Evolutionary conservation across 352 stramenopile genomes (phyloP).

Genomic region (Phytophthora pini): DNA sequence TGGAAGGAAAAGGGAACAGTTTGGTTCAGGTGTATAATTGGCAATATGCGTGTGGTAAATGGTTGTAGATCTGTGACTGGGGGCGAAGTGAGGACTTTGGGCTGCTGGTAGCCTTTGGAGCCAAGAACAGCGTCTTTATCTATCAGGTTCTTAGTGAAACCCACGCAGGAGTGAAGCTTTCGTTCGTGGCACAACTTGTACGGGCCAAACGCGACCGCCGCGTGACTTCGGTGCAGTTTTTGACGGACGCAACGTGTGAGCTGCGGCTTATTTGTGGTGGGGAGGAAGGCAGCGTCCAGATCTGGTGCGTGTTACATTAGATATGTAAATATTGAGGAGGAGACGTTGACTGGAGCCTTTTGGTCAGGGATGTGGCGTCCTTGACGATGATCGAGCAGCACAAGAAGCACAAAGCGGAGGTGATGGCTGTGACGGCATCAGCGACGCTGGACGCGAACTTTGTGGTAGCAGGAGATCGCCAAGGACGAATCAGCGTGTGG

Average conservation of each 20-base stretch:
- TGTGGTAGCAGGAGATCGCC: constrained; percentile 67
- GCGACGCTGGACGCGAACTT: constrained; percentile 41
- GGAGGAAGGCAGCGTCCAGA: constrained; percentile 76
- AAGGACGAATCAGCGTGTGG: constrained; percentile 67
- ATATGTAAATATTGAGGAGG: neutral
- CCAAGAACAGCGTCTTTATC: constrained; percentile 66
- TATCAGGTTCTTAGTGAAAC: constrained; percentile 51
- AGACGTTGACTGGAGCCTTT: neutral
- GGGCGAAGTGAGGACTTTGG: constrained; percentile 41
- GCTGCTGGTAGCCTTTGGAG: constrained; percentile 61
- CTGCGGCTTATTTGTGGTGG: constrained; percentile 60
- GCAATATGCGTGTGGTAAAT: neutral
- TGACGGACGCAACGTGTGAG: constrained; percentile 38
- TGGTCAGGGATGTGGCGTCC: constrained; percentile 55
- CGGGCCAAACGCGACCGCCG: constrained; percentile 66
- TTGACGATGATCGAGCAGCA: constrained; percentile 66
- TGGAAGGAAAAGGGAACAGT: neutral
- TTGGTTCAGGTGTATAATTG: neutral
- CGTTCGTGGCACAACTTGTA: constrained; percentile 58
- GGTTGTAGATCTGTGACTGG: constrained; percentile 71
- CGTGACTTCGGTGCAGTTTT: constrained; percentile 63
- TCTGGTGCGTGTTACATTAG: constrained; percentile 51
- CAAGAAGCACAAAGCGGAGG: constrained; percentile 62
- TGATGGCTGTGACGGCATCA: constrained; percentile 55
- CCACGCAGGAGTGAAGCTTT: constrained; percentile 13